Evolutionary conservation across 495 filamentous ascomycete genomes (phyloP), one percentile per base, ranked within the genome.

Genomic region (Neurospora hispaniola): DNA sequence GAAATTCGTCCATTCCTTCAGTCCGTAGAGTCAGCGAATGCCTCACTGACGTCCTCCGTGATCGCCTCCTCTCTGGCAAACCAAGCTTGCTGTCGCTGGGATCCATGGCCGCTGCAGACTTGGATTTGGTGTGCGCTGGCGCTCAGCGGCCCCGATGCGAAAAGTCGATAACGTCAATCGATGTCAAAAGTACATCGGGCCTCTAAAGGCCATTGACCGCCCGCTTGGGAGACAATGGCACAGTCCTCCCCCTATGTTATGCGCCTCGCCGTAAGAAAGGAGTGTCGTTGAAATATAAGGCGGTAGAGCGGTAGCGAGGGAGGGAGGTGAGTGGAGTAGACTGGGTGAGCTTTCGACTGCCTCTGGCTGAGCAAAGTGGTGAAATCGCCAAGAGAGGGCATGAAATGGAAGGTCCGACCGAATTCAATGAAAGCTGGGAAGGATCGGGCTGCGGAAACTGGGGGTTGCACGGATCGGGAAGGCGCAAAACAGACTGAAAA

Each of bases 31-130:
- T 79, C 35, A 77, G 71, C 31, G 84, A 83, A 6, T 75, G 73
- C 74, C 82, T 81, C 16, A 71, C 75, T 54, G 83, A 83, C 35
- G 79, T 71, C 71, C 79, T 77, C 74, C 83, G 76, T 66, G 54
- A 35, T 38, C 54, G 54, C 54, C 54, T 66, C 27, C 54, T 27
- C 54, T 66, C 54, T 8, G 54, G 54, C 27, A 27, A 18, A 66
- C 80, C 80, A 71, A 80, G 73, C 27, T 80, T 80, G 46, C 76
- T 76, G 74, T 77, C 75, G 69, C 71, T 40, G 23, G 74, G 72
- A 54, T 79, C 83, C 84, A 86, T 86, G 48, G 72, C 75, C 42
- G 72, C 54, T 14, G 35, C 35, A 27, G 54, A 66, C 3, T 1
- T 66, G 48, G 20, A 59, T 2, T 14, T 23, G 4, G 1, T 66